Percentiles rank a stretch among this genome's conserved stretches.
Evolutionary conservation across 176 grass and related monocot genomes (phyloP).

Genomic region (Oropetium thomaeum): DNA sequence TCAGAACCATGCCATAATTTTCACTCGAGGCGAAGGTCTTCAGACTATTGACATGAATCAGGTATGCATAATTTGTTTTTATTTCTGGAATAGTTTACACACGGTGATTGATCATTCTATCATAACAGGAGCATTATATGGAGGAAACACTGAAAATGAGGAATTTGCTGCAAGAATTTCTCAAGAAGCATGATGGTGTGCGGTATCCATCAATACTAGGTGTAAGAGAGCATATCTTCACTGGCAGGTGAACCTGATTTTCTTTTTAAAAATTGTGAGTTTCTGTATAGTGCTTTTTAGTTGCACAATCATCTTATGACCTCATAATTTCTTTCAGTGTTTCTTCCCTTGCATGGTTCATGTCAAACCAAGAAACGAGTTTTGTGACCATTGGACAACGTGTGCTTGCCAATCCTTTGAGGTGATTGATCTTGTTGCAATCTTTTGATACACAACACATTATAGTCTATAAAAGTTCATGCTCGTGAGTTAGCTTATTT

Average conservation of each 20-base stretch:
- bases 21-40: slow-evolving; percentile 88
- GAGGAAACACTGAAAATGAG: slow-evolving; percentile 98
- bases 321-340: slow-evolving; percentile 60
- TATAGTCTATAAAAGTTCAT: slow-evolving; percentile 6
- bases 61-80: slow-evolving; percentile 43
- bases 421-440: slow-evolving; percentile 48
- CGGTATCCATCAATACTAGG: slow-evolving; percentile 96
- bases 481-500: not conserved
- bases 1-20: slow-evolving; percentile 99
- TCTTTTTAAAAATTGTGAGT: slow-evolving; percentile 7
- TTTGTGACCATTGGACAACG: slow-evolving; percentile 99
- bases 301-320: slow-evolving; percentile 13
- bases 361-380: slow-evolving; percentile 99
- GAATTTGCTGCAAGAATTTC: slow-evolving; percentile 95
- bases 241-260: slow-evolving; percentile 56
- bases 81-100: not conserved
- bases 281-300: not conserved
- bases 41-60: slow-evolving; percentile 99
- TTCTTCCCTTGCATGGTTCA: slow-evolving; percentile 99
- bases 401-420: slow-evolving; percentile 94
- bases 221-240: slow-evolving; percentile 97
- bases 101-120: not conserved
- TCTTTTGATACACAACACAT: not conserved
- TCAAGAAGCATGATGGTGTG: slow-evolving; percentile 87
- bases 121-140: slow-evolving; percentile 87